These are phyloP conservation scores for Dactylorhiza incarnata DNA, from an alignment of 106 monocot genomes.

Conservation along the genomic window DNA sequence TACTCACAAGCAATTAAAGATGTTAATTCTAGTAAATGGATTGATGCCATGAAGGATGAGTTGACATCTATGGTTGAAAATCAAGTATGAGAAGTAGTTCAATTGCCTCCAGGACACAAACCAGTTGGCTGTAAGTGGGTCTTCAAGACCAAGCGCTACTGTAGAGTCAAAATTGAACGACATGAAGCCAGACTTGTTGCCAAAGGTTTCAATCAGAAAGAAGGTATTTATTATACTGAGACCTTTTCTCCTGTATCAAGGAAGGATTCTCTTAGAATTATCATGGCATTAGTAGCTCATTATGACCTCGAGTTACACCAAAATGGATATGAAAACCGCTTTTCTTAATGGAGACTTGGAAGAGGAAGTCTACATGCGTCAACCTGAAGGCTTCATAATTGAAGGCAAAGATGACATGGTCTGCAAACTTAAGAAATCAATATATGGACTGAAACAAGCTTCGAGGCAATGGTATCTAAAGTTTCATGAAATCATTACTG, in stretches of 20 bases:
- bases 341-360: too few relatives aligned
- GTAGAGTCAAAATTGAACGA: background rate
- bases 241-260: background rate
- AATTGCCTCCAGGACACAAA: background rate
- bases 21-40: background rate
- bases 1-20: background rate
- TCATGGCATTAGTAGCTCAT: background rate
- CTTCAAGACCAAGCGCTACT: background rate
- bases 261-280: background rate
- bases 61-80: background rate
- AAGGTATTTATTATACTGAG: conserved; percentile 1
- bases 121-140: background rate
- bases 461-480: too few relatives aligned
- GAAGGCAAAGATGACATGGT: background rate
- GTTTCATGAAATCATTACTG: too few relatives aligned
- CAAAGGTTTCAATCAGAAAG: conserved; percentile 10
- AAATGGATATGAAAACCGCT: background rate
- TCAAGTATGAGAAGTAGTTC: background rate
- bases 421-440: too few relatives aligned
- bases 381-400: conserved; percentile 4
- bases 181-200: background rate
- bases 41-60: background rate
- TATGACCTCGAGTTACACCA: background rate
- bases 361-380: background rate
- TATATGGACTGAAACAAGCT: too few relatives aligned